Conservation (phyloP, 345 rosid genomes). For the Anacardium occidentale region DNA sequence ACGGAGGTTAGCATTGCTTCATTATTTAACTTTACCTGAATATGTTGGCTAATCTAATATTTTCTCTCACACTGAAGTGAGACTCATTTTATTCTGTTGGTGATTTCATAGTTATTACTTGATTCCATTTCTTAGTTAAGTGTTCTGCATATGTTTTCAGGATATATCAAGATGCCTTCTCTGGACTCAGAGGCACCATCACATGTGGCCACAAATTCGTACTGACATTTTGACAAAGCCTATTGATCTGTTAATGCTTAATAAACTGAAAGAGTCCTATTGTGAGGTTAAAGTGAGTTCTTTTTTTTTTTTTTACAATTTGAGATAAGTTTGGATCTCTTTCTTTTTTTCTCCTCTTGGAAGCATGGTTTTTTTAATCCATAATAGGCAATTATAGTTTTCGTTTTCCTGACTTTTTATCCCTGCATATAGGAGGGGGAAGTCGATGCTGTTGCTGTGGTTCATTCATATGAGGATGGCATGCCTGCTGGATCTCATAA, state of each 20-base stretch:
- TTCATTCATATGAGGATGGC: constrained; percentile 76
- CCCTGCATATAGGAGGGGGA: constrained; percentile 61
- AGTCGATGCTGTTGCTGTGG: constrained; percentile 58
- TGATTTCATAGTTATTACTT: background rate
- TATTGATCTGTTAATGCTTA: constrained; percentile 79
- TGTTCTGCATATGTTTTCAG: constrained; percentile 35
- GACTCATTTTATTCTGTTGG: background rate
- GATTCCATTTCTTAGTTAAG: constrained; percentile 6
- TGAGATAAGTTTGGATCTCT: constrained; percentile 41
- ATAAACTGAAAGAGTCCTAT: constrained; percentile 69
- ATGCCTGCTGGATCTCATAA: constrained; percentile 73
- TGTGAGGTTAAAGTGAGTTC: constrained; percentile 75
- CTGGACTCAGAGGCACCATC: constrained; percentile 95
- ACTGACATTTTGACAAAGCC: constrained; percentile 80
- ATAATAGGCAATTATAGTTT: background rate
- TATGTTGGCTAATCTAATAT: constrained; percentile 8
- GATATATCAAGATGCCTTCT: constrained; percentile 95
- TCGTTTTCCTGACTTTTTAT: background rate
- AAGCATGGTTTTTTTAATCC: background rate
- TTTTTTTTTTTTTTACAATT: background rate
- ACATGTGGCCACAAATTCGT: constrained; percentile 85
- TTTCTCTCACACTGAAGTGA: background rate
- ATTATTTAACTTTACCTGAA: constrained; percentile 12
- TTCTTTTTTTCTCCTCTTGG: constrained; percentile 13
- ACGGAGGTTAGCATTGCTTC: background rate